Evolutionary conservation across 352 stramenopile genomes (phyloP), one percentile per base, ranked within the genome.

Genomic region (Blastocystis hominis): DNA sequence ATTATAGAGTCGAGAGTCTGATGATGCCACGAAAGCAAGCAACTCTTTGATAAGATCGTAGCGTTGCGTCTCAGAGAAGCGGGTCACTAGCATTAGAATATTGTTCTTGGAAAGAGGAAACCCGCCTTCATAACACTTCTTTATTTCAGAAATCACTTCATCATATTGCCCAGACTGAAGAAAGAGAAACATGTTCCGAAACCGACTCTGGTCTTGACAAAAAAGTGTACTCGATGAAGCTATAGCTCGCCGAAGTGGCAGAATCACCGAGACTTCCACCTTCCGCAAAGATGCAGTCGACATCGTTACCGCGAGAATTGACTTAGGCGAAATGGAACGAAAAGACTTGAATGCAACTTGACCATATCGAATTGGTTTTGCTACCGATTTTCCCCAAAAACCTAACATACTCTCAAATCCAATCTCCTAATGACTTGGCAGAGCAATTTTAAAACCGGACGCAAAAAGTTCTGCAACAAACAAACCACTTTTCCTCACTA

Each of bases 101-200:
- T 84, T 53, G 9, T 2, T 68, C 44, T 44, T 84, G 38, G 72
- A 53, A 46, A 84, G 72, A n/a, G 13, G 15, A 30, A 68, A 84
- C 30, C 72, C 72, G 3, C 34, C 24, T 47, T 46, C 40, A 50
- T 84, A 84, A 34, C 47, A 59, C n/a, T 2, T 20, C 4, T 84
- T 24, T 10, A 84, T 64, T 36, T 54, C 53, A 0, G 46, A 44
- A 4, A 84, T 2, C 9, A 53, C 55, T 9, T 40, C 30, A 6
- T 66, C 50, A 44, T 50, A 36, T 15, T 84, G 20, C 4, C 47
- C 72, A 20, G 54, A 46, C 36, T 84, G 46, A 7, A 84, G 54
- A 66, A 20, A 10, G 38, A 84, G n/a, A 38, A 84, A 84, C 44
- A 84, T 53, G 15, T 61, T 50, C 55, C 62, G 59, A 42, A 84